Conservation (phyloP, 306 rosid genomes). For the Rosa persica region DNA sequence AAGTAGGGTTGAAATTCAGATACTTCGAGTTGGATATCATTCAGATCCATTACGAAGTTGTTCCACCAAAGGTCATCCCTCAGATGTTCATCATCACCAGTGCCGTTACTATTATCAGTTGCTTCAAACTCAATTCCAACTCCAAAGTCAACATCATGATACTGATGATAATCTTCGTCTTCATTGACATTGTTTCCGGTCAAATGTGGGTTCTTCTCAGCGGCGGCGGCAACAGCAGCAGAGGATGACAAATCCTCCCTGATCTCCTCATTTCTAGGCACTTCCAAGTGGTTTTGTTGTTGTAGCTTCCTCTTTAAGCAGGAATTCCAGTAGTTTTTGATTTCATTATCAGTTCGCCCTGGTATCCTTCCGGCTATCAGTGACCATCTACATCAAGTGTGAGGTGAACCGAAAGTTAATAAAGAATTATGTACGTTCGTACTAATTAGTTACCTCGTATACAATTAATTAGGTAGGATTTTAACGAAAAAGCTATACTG, state of each 20-base stretch:
- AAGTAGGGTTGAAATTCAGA: background rate
- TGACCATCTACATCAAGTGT: background rate
- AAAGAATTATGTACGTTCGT: background rate
- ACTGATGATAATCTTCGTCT: background rate
- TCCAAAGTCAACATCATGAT: background rate
- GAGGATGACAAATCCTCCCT: background rate
- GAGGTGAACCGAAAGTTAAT: background rate
- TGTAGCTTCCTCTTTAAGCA: background rate
- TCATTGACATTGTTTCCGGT: background rate
- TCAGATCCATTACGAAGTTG: background rate
- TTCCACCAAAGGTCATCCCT: background rate
- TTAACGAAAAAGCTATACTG: no score
- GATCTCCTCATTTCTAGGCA: background rate
- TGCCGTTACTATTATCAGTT: background rate
- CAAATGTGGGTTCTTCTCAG: background rate
- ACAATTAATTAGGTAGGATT: background rate
- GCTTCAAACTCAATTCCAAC: background rate
- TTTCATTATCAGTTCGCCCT: background rate
- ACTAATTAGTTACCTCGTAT: background rate
- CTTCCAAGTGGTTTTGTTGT: background rate
- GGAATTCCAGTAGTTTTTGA: background rate
- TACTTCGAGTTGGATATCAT: background rate
- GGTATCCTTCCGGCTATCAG: background rate
- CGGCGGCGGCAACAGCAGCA: background rate
- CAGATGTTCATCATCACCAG: background rate